Evolutionary conservation across 768 basidiomycete genomes (phyloP).

Genomic region (Paxillus rubicundulus): DNA sequence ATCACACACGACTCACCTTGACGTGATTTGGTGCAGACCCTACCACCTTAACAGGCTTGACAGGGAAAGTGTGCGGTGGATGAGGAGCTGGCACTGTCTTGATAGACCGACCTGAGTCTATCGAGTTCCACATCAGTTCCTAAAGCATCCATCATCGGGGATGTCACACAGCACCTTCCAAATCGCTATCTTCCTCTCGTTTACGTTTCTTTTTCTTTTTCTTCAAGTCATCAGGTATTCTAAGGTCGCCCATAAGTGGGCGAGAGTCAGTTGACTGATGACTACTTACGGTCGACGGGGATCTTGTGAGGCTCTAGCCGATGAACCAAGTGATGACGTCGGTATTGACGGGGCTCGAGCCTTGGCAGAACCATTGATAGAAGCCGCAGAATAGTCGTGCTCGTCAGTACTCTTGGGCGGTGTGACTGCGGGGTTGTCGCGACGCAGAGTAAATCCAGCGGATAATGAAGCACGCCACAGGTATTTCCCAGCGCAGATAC

Average conservation of each 20-base stretch:
- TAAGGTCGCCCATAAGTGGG: slow-evolving; percentile 8
- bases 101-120: slow-evolving; percentile 52
- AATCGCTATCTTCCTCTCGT: slow-evolving; percentile 73
- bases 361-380: slow-evolving; percentile 40
- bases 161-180: slow-evolving; percentile 50
- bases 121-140: slow-evolving; percentile 7
- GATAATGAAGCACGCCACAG: slow-evolving; percentile 12
- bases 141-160: neutral
- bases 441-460: slow-evolving; percentile 9
- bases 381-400: slow-evolving; percentile 28
- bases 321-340: slow-evolving; percentile 43
- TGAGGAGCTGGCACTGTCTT: slow-evolving; percentile 59
- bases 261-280: slow-evolving; percentile 16
- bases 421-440: slow-evolving; percentile 33
- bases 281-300: slow-evolving; percentile 57
- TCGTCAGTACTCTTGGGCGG: slow-evolving; percentile 55
- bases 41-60: slow-evolving; percentile 57
- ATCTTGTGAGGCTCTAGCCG: slow-evolving; percentile 56
- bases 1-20: slow-evolving; percentile 43
- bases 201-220: slow-evolving; percentile 88
- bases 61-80: slow-evolving; percentile 36
- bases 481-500: slow-evolving; percentile 10
- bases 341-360: slow-evolving; percentile 48
- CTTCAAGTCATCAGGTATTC: slow-evolving; percentile 52
- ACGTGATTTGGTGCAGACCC: slow-evolving; percentile 41